Conservation (phyloP, 306 rosid genomes). For the Cucurbita ficifolia region DNA sequence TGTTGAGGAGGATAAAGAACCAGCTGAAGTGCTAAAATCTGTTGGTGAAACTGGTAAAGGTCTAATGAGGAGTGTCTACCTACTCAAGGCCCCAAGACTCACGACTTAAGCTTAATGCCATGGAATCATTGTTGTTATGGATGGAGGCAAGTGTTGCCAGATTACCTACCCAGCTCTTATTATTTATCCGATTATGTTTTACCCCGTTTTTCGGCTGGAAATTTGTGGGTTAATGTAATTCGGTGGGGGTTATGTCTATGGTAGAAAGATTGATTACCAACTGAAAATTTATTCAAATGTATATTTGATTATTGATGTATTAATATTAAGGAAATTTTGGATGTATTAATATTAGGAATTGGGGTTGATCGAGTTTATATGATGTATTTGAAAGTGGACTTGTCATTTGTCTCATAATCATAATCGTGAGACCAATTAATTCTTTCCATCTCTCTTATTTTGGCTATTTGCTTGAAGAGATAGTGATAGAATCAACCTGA, state of each 20-base stretch:
- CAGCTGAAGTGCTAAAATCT: constrained; percentile 34
- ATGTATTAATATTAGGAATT: neutral
- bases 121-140: neutral
- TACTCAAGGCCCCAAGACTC: constrained; percentile 52
- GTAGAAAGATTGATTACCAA: neutral
- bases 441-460: neutral
- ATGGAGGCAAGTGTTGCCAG: neutral
- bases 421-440: neutral
- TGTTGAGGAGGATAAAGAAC: constrained; percentile 31
- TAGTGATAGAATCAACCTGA: neutral
- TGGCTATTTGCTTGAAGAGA: neutral
- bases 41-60: constrained; percentile 75
- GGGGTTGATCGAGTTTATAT: too few species aligned
- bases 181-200: neutral
- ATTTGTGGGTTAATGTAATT: neutral
- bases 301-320: neutral
- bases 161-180: neutral
- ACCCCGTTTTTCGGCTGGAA: neutral
- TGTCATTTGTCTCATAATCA: too few species aligned
- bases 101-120: neutral
- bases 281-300: neutral
- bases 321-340: neutral
- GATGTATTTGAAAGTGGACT: too few species aligned
- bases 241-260: neutral
- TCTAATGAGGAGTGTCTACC: constrained; percentile 49